Conservation (phyloP, 78 protist species). For the Dictyostelium purpureum region DNA sequence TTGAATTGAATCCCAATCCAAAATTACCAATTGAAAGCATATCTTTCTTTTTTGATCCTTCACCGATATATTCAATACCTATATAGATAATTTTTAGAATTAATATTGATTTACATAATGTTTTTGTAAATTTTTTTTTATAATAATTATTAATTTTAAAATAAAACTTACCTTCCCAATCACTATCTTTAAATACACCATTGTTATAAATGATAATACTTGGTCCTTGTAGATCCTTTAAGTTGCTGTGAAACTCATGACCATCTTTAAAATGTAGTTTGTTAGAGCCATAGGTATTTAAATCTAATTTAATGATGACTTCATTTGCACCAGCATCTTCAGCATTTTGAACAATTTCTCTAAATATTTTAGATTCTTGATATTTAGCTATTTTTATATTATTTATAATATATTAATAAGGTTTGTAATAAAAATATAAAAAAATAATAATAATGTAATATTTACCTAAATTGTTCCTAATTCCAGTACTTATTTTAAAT, state of each 20-base stretch:
- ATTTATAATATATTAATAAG: no score
- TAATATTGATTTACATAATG: no score
- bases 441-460: no score
- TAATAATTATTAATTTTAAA: no score
- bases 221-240: constrained; percentile 23
- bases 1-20: constrained; percentile 39
- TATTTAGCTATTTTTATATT: no score
- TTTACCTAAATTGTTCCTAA: no score
- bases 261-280: no score
- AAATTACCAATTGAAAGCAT: constrained; percentile 26
- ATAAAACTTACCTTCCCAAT: constrained; percentile 45
- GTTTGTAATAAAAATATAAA: no score
- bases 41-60: constrained; percentile 41
- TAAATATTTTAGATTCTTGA: no score
- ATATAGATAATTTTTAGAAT: no score
- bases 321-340: constrained; percentile 10
- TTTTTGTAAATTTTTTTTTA: no score
- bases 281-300: background rate
- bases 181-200: background rate
- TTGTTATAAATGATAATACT: background rate
- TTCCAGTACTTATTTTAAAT: no score
- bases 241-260: background rate
- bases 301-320: constrained; percentile 4
- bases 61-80: background rate
- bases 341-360: background rate